phyloP scores from a whole-genome alignment of 768 basidiomycete genomes.

The Infundibulicybe gibba region DNA sequence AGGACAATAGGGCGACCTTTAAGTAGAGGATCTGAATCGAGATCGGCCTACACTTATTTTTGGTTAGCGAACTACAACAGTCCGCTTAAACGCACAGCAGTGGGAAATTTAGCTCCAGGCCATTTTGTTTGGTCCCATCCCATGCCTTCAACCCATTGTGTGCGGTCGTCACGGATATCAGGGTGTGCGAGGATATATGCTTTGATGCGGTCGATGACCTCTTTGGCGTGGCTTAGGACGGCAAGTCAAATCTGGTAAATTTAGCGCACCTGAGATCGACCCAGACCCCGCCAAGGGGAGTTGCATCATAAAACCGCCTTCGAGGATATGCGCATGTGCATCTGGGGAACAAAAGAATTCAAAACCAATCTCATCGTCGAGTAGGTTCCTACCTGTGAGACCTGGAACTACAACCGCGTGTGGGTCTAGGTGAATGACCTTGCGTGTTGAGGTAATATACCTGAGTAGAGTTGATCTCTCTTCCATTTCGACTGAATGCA shows the following conservation, averaged over 20 bases:
- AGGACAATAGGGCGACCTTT: no score
- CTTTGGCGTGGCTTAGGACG: constrained; percentile 25
- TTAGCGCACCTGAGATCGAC: constrained; percentile 52
- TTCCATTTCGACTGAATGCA: no score
- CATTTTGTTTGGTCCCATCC: no score
- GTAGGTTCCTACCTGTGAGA: no score
- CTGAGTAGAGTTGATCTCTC: no score
- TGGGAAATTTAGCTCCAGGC: no score
- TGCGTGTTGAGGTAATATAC: no score
- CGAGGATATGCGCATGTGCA: constrained; percentile 75
- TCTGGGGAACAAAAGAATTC: constrained; percentile 36
- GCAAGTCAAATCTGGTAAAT: background rate
- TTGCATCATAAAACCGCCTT: constrained; percentile 69
- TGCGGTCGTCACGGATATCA: no score
- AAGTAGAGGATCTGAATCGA: no score
- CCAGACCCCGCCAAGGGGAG: constrained; percentile 57
- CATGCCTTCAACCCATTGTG: no score
- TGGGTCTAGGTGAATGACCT: constrained; percentile 12
- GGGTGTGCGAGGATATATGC: constrained; percentile 55
- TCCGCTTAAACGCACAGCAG: constrained; percentile 44
- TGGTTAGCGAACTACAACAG: background rate
- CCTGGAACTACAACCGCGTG: constrained; percentile 64
- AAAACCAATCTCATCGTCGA: constrained; percentile 14
- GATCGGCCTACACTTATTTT: constrained; percentile 43
- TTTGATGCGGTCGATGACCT: no score